A percentile compares a stretch with the other conserved stretches of the same genome.
These are phyloP conservation scores for Sugiyamaella neomexicana DNA, from an alignment of 1,139 yeast genomes.

Conservation along the genomic window DNA sequence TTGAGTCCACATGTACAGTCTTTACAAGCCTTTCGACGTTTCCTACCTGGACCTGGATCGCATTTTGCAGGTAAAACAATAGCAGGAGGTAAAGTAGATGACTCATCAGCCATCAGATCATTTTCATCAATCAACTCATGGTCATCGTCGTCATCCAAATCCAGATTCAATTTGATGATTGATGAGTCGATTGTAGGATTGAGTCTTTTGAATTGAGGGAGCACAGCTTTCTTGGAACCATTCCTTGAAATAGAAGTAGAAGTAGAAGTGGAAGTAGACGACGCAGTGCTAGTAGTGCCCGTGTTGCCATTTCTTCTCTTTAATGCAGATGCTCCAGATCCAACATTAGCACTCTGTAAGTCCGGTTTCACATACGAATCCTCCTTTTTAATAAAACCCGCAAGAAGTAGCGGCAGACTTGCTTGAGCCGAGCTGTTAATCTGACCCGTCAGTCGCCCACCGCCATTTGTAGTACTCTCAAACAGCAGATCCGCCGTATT, in stretches of 20 bases:
- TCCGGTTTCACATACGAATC: conserved; percentile 47
- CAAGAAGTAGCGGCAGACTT: conserved; percentile 58
- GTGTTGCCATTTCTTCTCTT: conserved; percentile 12
- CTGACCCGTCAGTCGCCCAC: conserved; percentile 58
- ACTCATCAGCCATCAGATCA: conserved; percentile 47
- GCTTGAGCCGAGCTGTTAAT: conserved; percentile 45
- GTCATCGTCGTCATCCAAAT: conserved; percentile 47
- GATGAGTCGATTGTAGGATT: conserved; percentile 5
- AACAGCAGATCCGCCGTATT: conserved; percentile 47
- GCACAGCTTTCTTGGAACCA: not conserved
- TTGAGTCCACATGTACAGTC: conserved; percentile 97
- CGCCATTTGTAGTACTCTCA: conserved; percentile 48
- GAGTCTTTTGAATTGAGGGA: conserved; percentile 30
- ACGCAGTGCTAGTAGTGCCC: too few species aligned
- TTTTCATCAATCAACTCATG: conserved; percentile 50
- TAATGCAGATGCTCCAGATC: conserved; percentile 28
- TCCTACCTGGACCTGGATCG: conserved; percentile 49
- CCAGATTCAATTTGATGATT: conserved; percentile 43
- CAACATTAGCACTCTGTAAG: conserved; percentile 34
- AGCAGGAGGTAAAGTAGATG: conserved; percentile 41
- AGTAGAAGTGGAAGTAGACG: not conserved
- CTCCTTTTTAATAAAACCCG: conserved; percentile 57
- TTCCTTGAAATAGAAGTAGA: not conserved
- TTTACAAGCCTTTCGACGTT: conserved; percentile 72
- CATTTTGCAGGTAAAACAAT: conserved; percentile 46